Evolutionary conservation across 2,329 filamentous ascomycete species (phyloP), one percentile per base, ranked within the genome.

Genomic region (Pestalotiopsis sp.): DNA sequence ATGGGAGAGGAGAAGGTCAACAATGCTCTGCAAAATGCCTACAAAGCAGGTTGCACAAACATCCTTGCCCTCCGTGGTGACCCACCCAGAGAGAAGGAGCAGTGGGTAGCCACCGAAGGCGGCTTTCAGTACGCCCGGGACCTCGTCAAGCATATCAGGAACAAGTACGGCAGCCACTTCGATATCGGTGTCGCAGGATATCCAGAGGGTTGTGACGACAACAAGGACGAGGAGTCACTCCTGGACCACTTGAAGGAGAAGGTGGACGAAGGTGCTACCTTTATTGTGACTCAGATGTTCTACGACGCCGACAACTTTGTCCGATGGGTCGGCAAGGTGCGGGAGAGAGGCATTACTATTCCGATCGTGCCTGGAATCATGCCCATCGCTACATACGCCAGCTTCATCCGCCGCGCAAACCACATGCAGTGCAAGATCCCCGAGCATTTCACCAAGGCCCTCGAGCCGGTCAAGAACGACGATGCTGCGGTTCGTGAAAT

Each of bases 211-310:
- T 94, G 92, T 75, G 96, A 99, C 75, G 96, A 98, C 80, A 94
- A 97, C 79, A 90, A 93, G 75, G 91, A 97, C 76, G 91, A 94
- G 66, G 94, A 97, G 61, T 82, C 89, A 70, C 87, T 99, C 76
- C 89, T 99, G 72, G 91, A 96, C 72, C 96, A 98, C 80, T 83
- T 99, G 77, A 98, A 98, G 84, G 93, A 98, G 81, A 99, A 99
- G 84, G 91, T 98, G 41, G 96, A 99, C 78, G 93, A 93, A 69
- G 96, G 96, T 65, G 95, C 92, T 71, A 92, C 92, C 6, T 99
- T 98, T 79, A 93, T 99, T 72, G 93, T 99, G 67, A 98, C 96
- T 0, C 96, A 99, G 83, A 99, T 99, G 96, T 98, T 98, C 83
- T 99, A 99, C 84, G 95, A 99, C 77, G 95, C 90, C 64, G 95